Base-by-base conservation (phyloP, 2,329 filamentous ascomycete genomes). In the Fusarium incarnatum region DNA sequence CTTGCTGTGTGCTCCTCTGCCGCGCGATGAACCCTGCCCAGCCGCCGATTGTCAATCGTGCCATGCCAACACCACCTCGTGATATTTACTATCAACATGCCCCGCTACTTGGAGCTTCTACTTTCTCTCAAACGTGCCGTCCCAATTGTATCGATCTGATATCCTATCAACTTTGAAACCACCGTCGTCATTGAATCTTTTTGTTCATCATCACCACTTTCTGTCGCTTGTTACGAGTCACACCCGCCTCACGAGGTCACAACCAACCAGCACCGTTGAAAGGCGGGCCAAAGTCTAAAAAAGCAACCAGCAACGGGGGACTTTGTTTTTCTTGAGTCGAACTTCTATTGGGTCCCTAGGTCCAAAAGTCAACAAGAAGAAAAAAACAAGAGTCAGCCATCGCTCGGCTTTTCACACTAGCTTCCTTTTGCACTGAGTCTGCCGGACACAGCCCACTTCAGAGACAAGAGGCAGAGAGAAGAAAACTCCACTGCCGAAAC, bases 61-160 rank as follows among this genome's bases (percentile, higher is more conserved):
- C 40, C 60, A 67, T 70, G 57, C 68, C 48, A 62, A 28, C 58
- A 56, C 59, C 67, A 60, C 58, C 68, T 27, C 64, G 60, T 65
- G 69, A 71, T 74, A 75, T 52, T 41, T 73, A 74, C 53, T 11
- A 69, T 53, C n/a, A 60, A 56, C 68, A 53, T 70, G 60, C 54
- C 73, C 68, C 42, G 40, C 60, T 58, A 34, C 64, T 72, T 52
- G 50, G 57, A 57, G 16, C 25, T 59, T 45, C 34, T 46, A 49
- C 42, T 53, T 56, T 30, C 54, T 55, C 55, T 50, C 50, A 47
- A 57, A 50, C 48, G 27, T 28, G 27, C 27, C 27, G 32, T 34
- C 32, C 10, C 32, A 34, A 34, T 34, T 32, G 8, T 50, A 60
- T 49, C 16, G 25, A 42, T 48, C 30, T 10, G 22, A 25, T 52